phyloP scores from a whole-genome alignment of 768 basidiomycete species.

The Calocybe gangraenosa region DNA sequence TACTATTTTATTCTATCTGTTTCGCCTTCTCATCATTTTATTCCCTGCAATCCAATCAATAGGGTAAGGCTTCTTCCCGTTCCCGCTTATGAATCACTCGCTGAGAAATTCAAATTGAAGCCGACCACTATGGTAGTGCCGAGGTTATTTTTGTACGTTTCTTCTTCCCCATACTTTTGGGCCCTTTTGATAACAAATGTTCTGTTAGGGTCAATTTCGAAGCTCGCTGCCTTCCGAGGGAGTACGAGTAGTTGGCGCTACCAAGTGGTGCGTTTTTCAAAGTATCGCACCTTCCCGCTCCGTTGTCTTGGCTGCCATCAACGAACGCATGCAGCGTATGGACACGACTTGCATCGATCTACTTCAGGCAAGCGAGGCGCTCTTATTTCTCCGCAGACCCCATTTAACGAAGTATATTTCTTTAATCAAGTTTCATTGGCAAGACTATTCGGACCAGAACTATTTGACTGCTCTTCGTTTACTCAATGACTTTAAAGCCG shows the following conservation, averaged over 20 bases:
- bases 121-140: slow-evolving; percentile 84
- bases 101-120: slow-evolving; percentile 28
- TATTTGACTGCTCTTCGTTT: slow-evolving; percentile 42
- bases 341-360: slow-evolving; percentile 56
- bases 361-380: slow-evolving; percentile 57
- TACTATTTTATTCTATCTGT: not conserved
- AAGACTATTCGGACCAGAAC: slow-evolving; percentile 53
- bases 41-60: not conserved
- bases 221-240: slow-evolving; percentile 33
- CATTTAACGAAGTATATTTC: too few relatives aligned
- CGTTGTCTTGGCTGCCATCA: slow-evolving; percentile 57
- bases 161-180: slow-evolving; percentile 7
- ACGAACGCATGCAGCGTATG: slow-evolving; percentile 71
- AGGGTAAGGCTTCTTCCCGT: slow-evolving; percentile 16
- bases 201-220: slow-evolving; percentile 64
- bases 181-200: slow-evolving; percentile 6
- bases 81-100: too few relatives aligned
- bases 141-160: slow-evolving; percentile 72
- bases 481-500: slow-evolving; percentile 54
- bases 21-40: not conserved
- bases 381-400: not conserved
- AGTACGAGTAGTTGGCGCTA: slow-evolving; percentile 58
- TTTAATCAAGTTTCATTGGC: slow-evolving; percentile 68
- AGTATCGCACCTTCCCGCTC: slow-evolving; percentile 44
- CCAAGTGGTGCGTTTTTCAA: slow-evolving; percentile 85